These are phyloP conservation scores for Trichosporon sp. DNA, from an alignment of 1,284 basidiomycete species.

Conservation along the genomic window DNA sequence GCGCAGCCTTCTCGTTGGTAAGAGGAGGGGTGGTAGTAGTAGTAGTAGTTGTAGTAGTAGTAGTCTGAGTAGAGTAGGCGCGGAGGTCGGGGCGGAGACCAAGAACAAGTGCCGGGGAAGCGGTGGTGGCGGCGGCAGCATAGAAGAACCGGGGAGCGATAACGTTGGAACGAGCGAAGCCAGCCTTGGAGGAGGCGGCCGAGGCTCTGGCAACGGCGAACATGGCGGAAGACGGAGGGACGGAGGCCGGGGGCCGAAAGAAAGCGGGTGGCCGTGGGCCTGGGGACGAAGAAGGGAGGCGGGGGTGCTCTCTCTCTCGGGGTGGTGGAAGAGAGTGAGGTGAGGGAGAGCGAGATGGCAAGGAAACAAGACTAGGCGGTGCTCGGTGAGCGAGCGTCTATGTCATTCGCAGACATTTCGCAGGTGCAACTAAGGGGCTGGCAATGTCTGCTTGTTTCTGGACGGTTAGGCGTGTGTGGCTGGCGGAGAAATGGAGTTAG, in stretches of 20 bases:
- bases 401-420: constrained; percentile 20
- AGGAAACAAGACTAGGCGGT: background rate
- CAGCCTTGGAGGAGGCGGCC: constrained; percentile 12
- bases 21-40: constrained; percentile 24
- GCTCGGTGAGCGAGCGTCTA: background rate
- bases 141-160: constrained; percentile 18
- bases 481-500: constrained; percentile 1
- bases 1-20: constrained; percentile 23
- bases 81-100: constrained; percentile 23
- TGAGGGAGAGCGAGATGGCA: constrained; percentile 15
- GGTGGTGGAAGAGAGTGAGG: constrained; percentile 16
- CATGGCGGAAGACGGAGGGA: constrained; percentile 12
- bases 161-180: constrained; percentile 7
- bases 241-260: constrained; percentile 12
- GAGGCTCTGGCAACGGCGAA: constrained; percentile 16
- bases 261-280: constrained; percentile 20
- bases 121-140: background rate
- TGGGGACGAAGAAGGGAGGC: constrained; percentile 7
- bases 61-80: constrained; percentile 35
- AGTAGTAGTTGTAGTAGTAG: constrained; percentile 25
- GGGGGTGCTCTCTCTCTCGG: constrained; percentile 17
- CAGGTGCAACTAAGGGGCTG: background rate
- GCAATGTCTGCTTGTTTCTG: too few species aligned
- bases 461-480: background rate
- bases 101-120: constrained; percentile 15